phyloP scores from a whole-genome alignment of 2,329 filamentous ascomycete genomes.

The Diaporthe velutina region DNA sequence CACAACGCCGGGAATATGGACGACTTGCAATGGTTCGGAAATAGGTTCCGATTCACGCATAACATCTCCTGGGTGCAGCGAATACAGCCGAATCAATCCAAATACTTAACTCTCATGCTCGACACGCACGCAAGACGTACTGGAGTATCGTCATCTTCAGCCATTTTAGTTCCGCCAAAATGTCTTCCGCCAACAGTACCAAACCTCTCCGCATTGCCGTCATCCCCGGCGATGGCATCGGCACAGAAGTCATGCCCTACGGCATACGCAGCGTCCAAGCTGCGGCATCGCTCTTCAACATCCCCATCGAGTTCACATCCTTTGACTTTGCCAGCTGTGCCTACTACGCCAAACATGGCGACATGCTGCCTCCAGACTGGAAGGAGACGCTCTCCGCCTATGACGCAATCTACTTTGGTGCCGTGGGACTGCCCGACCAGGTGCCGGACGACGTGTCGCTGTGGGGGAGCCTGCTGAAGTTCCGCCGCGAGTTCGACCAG shows the following conservation, averaged over 20 bases:
- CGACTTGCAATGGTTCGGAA: no score
- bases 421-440: conserved; percentile 67
- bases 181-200: conserved; percentile 3
- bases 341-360: conserved; percentile 63
- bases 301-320: conserved; percentile 69
- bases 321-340: conserved; percentile 77
- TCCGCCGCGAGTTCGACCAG: conserved; percentile 76
- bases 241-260: conserved; percentile 75
- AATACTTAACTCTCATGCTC: not conserved
- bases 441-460: conserved; percentile 77
- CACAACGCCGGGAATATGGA: not conserved
- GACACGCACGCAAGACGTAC: not conserved
- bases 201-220: conserved; percentile 61
- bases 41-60: no score
- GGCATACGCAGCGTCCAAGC: conserved; percentile 72
- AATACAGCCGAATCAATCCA: not conserved
- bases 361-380: conserved; percentile 59
- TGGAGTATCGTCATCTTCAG: not conserved
- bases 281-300: conserved; percentile 59
- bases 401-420: conserved; percentile 77
- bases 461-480: conserved; percentile 76
- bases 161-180: not conserved
- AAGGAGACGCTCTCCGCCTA: conserved; percentile 68
- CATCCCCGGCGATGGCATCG: conserved; percentile 79
- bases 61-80: not conserved